These are phyloP conservation scores for Fusarium sublunatum DNA, from an alignment of 2,329 filamentous ascomycete genomes.

Conservation along the genomic window DNA sequence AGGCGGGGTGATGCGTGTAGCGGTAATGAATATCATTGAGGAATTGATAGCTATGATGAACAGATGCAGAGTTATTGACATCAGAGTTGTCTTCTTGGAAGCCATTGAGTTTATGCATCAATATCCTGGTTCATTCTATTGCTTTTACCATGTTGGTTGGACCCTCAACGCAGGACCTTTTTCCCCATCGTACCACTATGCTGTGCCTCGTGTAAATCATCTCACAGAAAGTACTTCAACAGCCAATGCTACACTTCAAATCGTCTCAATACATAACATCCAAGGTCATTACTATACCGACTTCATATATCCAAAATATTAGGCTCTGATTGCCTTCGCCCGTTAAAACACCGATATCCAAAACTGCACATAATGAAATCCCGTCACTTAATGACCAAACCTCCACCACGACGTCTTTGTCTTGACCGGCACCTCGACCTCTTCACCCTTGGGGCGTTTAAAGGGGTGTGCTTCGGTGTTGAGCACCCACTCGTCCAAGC, in stretches of 20 bases:
- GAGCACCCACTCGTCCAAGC: conserved; percentile 76
- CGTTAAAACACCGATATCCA: conserved; percentile 13
- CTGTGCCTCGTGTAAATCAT: too few relatives aligned
- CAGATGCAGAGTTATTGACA: background rate
- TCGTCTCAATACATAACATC: background rate
- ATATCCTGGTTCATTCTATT: background rate
- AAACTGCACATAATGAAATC: conserved; percentile 1
- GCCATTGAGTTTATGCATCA: background rate
- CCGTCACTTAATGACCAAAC: conserved; percentile 19
- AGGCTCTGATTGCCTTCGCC: background rate
- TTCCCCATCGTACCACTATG: background rate
- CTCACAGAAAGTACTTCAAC: background rate
- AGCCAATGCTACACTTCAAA: background rate
- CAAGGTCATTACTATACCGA: conserved; percentile 5
- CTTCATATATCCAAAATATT: conserved; percentile 12
- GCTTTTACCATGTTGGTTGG: too few relatives aligned
- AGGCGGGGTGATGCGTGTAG: conserved; percentile 38
- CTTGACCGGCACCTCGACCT: conserved; percentile 12
- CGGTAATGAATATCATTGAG: conserved; percentile 10
- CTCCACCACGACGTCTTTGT: conserved; percentile 30
- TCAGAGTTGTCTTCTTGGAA: background rate
- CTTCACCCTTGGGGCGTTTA: conserved; percentile 47
- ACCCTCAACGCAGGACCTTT: background rate
- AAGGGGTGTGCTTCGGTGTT: conserved; percentile 69
- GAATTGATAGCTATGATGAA: background rate